Conservation (phyloP, 2,329 filamentous ascomycete species). For the Tolypocladium ovalisporum region DNA sequence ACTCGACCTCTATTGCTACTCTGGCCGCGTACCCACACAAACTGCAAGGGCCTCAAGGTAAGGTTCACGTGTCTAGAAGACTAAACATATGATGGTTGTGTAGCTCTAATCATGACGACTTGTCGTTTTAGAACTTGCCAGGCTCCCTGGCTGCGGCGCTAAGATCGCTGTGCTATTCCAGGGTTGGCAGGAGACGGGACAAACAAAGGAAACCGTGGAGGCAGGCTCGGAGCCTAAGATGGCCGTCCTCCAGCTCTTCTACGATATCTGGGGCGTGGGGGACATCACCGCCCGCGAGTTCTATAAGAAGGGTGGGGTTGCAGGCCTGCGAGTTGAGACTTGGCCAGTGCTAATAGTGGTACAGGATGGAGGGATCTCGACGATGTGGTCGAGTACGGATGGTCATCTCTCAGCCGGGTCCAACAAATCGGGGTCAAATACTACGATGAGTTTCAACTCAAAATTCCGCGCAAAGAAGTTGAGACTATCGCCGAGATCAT, state of each 20-base stretch:
- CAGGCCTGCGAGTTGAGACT: neutral
- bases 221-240: conserved; percentile 55
- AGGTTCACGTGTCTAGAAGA: conserved; percentile 3
- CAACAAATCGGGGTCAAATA: conserved; percentile 94
- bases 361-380: conserved; percentile 70
- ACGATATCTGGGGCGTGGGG: conserved; percentile 87
- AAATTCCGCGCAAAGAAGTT: conserved; percentile 64
- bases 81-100: neutral
- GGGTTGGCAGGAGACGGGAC: conserved; percentile 56
- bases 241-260: conserved; percentile 57
- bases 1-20: conserved; percentile 76
- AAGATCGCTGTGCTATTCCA: conserved; percentile 72
- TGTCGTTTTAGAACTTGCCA: conserved; percentile 28
- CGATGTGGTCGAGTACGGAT: conserved; percentile 75
- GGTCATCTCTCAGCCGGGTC: conserved; percentile 61
- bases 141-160: conserved; percentile 67
- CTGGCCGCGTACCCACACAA: conserved; percentile 66
- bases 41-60: conserved; percentile 30
- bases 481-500: conserved; percentile 56
- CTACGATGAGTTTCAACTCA: conserved; percentile 71
- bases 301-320: conserved; percentile 46
- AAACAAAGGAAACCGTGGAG: conserved; percentile 51
- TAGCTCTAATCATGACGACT: neutral
- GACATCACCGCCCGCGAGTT: conserved; percentile 72
- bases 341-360: conserved; percentile 1